Percentiles rank a stretch among this genome's conserved stretches.
Evolutionary conservation across 805 yeast genomes (phyloP).

Genomic region (Ogataea nakhonphanomensis): DNA sequence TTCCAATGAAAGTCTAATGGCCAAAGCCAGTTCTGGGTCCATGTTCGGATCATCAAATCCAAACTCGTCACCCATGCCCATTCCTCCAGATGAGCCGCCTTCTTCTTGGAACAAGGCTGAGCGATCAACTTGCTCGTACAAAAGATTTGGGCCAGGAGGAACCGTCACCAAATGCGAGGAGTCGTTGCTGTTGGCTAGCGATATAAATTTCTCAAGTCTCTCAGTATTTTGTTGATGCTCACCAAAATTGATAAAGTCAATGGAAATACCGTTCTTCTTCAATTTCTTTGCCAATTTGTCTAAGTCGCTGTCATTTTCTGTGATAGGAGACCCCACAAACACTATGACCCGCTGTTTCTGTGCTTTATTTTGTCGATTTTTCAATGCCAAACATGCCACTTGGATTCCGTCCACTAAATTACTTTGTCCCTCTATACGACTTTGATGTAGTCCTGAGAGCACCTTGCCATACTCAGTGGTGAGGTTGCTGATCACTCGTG

Average conservation of each 20-base stretch:
- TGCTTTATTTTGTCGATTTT: conserved; percentile 91
- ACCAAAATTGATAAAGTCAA: conserved; percentile 90
- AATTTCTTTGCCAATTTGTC: conserved; percentile 84
- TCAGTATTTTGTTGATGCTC: conserved; percentile 76
- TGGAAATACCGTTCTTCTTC: conserved; percentile 88
- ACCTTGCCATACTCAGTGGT: conserved; percentile 86
- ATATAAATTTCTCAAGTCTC: conserved; percentile 74
- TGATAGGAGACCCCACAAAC: conserved; percentile 85
- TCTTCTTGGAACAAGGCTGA: conserved; percentile 72
- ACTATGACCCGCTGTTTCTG: conserved; percentile 88
- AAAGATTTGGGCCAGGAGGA: conserved; percentile 81
- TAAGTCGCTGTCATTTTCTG: conserved; percentile 64
- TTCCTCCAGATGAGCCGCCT: conserved; percentile 45
- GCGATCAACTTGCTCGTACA: conserved; percentile 76
- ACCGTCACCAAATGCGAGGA: conserved; percentile 80
- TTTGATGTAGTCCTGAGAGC: conserved; percentile 77
- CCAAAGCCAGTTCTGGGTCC: conserved; percentile 97
- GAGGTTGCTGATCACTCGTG: conserved; percentile 83
- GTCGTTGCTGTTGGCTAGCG: conserved; percentile 69
- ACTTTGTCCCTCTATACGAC: conserved; percentile 60
- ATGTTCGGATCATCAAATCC: conserved; percentile 81
- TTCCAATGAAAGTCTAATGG: conserved; percentile 88
- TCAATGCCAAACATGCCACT: conserved; percentile 89
- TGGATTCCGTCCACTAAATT: conserved; percentile 83
- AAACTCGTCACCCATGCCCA: conserved; percentile 42